These are phyloP conservation scores for Flaveria floridana DNA, from an alignment of 140 eudicot genomes.

Conservation along the genomic window DNA sequence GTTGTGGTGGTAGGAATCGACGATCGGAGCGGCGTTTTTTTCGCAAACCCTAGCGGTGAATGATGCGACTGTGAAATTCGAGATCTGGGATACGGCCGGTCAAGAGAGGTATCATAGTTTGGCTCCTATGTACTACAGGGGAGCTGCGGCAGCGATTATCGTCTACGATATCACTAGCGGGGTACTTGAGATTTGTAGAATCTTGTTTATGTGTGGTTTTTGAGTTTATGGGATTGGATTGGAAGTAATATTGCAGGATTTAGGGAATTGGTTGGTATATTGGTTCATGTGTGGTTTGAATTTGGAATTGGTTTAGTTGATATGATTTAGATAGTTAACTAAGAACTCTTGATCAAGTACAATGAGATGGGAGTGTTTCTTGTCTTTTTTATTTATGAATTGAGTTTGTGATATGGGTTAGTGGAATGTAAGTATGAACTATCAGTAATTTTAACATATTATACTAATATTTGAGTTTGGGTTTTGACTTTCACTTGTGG, in stretches of 20 bases:
- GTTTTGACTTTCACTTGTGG: background rate
- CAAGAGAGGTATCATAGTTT: conserved; percentile 97
- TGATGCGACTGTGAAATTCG: conserved; percentile 81
- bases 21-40: conserved; percentile 98
- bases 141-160: conserved; percentile 96
- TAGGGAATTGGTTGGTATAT: background rate
- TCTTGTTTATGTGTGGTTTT: conserved; percentile 2
- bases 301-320: background rate
- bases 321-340: background rate
- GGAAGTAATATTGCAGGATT: background rate
- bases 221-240: conserved; percentile 14
- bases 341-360: background rate
- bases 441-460: background rate
- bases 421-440: background rate
- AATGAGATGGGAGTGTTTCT: no score
- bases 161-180: conserved; percentile 83
- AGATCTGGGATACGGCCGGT: conserved; percentile 99
- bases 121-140: conserved; percentile 98
- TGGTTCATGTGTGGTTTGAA: background rate
- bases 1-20: conserved; percentile 63
- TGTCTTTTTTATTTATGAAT: no score
- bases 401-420: background rate
- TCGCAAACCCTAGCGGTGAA: conserved; percentile 87
- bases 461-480: background rate
- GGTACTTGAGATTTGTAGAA: conserved; percentile 35